Conservation (phyloP, 257 asterid genomes). For the Ocimum tenuiflorum region DNA sequence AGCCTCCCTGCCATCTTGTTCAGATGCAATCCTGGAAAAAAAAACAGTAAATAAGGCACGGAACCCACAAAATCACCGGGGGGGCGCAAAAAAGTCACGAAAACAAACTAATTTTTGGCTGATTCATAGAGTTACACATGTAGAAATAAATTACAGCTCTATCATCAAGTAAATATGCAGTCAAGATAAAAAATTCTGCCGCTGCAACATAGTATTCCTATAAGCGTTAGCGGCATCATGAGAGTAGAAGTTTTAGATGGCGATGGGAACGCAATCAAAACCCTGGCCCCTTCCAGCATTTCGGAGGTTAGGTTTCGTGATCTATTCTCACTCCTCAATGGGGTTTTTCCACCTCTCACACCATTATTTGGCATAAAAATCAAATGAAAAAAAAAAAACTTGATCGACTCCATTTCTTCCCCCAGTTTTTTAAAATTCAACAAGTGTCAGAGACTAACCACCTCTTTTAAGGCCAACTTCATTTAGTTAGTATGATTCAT, state of each 20-base stretch:
- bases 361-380: neutral
- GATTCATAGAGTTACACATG: neutral
- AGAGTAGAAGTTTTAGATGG: neutral
- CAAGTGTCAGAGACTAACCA: neutral
- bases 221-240: neutral
- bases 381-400: neutral
- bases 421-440: neutral
- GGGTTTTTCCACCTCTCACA: no score
- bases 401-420: neutral
- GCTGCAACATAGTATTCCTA: neutral
- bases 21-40: constrained; percentile 61
- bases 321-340: no score
- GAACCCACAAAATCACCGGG: neutral
- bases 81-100: neutral
- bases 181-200: neutral
- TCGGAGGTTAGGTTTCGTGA: no score
- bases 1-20: constrained; percentile 91
- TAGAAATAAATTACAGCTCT: neutral
- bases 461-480: neutral
- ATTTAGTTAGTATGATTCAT: neutral
- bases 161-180: neutral
- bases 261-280: neutral
- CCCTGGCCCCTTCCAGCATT: no score
- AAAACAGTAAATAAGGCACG: neutral
- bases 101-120: neutral